Percentiles rank a stretch among this genome's conserved stretches.
These are phyloP conservation scores for Chaetomium olivaceum DNA, from an alignment of 2,329 filamentous ascomycete genomes.

Conservation along the genomic window DNA sequence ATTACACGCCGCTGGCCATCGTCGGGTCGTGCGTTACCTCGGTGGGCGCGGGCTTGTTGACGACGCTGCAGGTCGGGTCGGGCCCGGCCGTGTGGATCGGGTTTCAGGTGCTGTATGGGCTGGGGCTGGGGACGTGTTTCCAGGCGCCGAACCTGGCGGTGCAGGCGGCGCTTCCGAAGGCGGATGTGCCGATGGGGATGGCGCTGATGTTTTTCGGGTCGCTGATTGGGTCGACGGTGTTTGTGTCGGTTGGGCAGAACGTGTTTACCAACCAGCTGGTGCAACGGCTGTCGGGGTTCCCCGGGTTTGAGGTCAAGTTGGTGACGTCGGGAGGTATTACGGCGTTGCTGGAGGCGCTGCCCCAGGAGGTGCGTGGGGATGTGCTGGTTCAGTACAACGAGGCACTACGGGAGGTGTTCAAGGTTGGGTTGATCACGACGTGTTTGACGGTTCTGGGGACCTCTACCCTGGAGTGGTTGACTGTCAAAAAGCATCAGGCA, in stretches of 20 bases:
- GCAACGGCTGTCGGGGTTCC: slow-evolving; percentile 1
- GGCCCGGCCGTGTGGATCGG: slow-evolving; percentile 39
- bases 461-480: slow-evolving; percentile 23
- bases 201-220: slow-evolving; percentile 43
- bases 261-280: slow-evolving; percentile 41
- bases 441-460: slow-evolving; percentile 18
- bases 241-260: slow-evolving; percentile 47
- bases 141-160: slow-evolving; percentile 42
- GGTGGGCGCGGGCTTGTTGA: slow-evolving; percentile 42
- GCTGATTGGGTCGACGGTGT: slow-evolving; percentile 46
- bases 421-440: slow-evolving; percentile 20
- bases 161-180: slow-evolving; percentile 41
- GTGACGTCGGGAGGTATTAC: slow-evolving; percentile 18
- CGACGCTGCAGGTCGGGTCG: slow-evolving; percentile 38
- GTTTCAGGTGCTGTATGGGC: slow-evolving; percentile 39
- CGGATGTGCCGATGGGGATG: slow-evolving; percentile 45
- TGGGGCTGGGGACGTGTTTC: slow-evolving; percentile 43
- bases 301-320: slow-evolving; percentile 11
- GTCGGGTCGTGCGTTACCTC: slow-evolving; percentile 33
- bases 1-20: slow-evolving; percentile 30
- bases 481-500: slow-evolving; percentile 18
- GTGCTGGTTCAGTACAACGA: slow-evolving; percentile 21
- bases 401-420: slow-evolving; percentile 21
- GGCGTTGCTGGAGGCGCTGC: slow-evolving; percentile 18
- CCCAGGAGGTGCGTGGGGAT: not conserved